Base-by-base conservation (phyloP, 2,329 filamentous ascomycete species). In the Aureobasidium pullulans region DNA sequence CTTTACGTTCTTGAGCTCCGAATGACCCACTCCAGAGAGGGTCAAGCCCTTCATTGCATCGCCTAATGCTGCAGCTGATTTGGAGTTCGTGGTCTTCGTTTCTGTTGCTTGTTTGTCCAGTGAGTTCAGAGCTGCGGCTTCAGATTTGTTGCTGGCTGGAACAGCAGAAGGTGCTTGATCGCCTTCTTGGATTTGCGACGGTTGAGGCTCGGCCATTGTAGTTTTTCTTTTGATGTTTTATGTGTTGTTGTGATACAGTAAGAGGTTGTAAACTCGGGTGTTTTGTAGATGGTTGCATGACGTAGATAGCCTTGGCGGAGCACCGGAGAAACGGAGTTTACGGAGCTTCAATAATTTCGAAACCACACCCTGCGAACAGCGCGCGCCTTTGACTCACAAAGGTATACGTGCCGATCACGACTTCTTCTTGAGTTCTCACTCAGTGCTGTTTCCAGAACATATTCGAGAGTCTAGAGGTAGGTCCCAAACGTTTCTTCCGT, bases 101-200 rank as follows among this genome's bases (percentile, higher is more conserved):
- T 81, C 78, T 36, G 23, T 9, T 5, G 28, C 71, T 44, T 76
- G 71, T 5, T 63, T 60, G 69, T 90, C 87, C 65, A 92, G 84
- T 62, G 81, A 82, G 49, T 86, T 87, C 61, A 91, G 82, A 32
- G 88, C 88, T 6, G 85, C 85, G 42, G 86, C 86, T 47, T 87
- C 86, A 75, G 90, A 87, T 73, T 90, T 87, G 68, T 87, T 87
- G 73, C 85, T 87, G 40, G 72, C 69, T 6, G 76, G 74, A 16
- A 76, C 69, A 63, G 80, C 76, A 63, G 85, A 82, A 62, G 78
- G 81, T 47, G 79, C 76, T 32, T 81, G 79, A 61, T 82, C 82
- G 69, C 84, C 85, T 71, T 87, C 83, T 63, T 79, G 76, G 61
- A 86, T 71, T 54, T 71, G 76, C 46, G 77, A 68, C 43, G 85